Evolutionary conservation across 345 rosid species (phyloP).

Genomic region (Psidium guajava): DNA sequence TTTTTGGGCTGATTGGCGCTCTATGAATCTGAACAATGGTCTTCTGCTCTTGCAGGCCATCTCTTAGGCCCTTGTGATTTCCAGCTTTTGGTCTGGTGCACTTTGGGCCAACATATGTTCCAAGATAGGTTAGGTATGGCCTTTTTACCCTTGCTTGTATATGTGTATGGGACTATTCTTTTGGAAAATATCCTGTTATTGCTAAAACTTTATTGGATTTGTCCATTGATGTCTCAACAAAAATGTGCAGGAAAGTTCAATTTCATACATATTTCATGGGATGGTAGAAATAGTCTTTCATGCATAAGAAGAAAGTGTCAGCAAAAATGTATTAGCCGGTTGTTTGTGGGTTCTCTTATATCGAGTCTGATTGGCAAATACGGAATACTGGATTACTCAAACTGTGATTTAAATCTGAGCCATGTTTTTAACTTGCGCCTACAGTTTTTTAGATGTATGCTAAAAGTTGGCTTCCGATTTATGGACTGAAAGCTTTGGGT

Average conservation of each 20-base stretch:
- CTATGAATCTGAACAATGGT: constrained; percentile 14
- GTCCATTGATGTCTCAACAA: neutral
- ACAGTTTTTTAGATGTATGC: neutral
- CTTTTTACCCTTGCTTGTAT: neutral
- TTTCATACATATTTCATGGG: neutral
- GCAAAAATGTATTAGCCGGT: neutral
- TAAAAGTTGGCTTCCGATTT: neutral
- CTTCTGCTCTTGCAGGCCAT: constrained; percentile 35
- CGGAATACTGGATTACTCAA: neutral
- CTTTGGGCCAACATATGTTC: constrained; percentile 41
- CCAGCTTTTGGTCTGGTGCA: constrained; percentile 42
- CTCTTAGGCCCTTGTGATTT: constrained; percentile 48
- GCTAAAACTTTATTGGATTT: neutral
- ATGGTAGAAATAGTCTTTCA: neutral
- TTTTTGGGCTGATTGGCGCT: constrained; percentile 7
- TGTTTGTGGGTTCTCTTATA: neutral
- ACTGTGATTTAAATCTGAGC: neutral
- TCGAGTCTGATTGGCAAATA: neutral
- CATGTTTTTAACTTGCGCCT: neutral
- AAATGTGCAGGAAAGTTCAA: neutral
- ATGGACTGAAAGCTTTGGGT: neutral
- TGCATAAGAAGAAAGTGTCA: neutral
- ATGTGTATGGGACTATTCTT: neutral
- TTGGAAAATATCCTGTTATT: neutral
- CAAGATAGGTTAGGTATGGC: constrained; percentile 43